Evolutionary conservation across 495 filamentous ascomycete species (phyloP).

Genomic region (Penicillium parvum): DNA sequence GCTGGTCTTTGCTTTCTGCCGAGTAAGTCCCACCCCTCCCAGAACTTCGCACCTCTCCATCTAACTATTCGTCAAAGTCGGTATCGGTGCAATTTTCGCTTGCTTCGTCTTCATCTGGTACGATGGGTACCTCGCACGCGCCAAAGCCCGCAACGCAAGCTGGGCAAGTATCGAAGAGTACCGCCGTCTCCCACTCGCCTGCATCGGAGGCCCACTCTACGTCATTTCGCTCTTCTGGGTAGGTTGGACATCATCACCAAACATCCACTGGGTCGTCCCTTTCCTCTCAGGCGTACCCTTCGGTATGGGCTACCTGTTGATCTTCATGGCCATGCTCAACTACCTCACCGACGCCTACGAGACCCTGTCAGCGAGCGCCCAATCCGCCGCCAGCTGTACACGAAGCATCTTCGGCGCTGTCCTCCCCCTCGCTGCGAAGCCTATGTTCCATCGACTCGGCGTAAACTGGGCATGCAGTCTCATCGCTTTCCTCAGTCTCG

Average conservation of each 20-base stretch:
- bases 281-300: slow-evolving; percentile 37
- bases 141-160: slow-evolving; percentile 30
- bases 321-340: slow-evolving; percentile 47
- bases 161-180: slow-evolving; percentile 40
- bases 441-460: slow-evolving; percentile 38
- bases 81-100: slow-evolving; percentile 28
- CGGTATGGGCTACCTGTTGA: slow-evolving; percentile 37
- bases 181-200: slow-evolving; percentile 38
- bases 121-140: slow-evolving; percentile 31
- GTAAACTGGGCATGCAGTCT: slow-evolving; percentile 41
- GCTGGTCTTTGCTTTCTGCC: slow-evolving; percentile 33
- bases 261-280: slow-evolving; percentile 38
- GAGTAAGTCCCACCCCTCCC: slow-evolving; percentile 32
- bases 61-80: slow-evolving; percentile 29
- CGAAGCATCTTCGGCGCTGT: slow-evolving; percentile 40
- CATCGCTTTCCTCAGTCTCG: slow-evolving; percentile 37
- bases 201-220: slow-evolving; percentile 36
- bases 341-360: slow-evolving; percentile 46
- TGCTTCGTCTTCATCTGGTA: slow-evolving; percentile 38
- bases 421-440: slow-evolving; percentile 37
- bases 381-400: slow-evolving; percentile 38
- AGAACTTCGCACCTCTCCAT: no score
- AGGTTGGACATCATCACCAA: slow-evolving; percentile 34
- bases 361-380: slow-evolving; percentile 38
- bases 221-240: slow-evolving; percentile 39